A percentile compares a stretch with the other conserved stretches of the same genome.
These are phyloP conservation scores for Favolaschia claudopus DNA, from an alignment of 768 basidiomycete species.

Conservation along the genomic window DNA sequence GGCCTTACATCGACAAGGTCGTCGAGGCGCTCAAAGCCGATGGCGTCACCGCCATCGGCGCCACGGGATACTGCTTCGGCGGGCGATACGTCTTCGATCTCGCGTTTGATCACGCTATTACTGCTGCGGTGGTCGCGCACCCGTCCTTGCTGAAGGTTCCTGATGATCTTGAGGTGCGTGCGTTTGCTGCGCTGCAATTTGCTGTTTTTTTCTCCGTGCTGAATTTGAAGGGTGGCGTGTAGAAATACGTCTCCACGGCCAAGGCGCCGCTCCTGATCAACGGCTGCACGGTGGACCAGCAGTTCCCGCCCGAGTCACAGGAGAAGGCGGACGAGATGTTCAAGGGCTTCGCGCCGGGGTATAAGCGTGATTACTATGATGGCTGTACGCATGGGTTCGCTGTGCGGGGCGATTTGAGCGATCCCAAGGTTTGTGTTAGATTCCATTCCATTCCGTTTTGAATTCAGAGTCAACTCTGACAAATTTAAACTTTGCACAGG, in stretches of 20 bases:
- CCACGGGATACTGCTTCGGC: constrained; percentile 6
- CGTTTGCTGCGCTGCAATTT: too few species aligned
- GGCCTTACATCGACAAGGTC: too few species aligned
- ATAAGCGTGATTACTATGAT: neutral
- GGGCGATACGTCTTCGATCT: constrained; percentile 42
- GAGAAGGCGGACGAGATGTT: neutral
- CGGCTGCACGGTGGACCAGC: neutral
- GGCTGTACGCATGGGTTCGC: constrained; percentile 4
- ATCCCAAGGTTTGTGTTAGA: too few species aligned
- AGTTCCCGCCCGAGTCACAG: constrained; percentile 1
- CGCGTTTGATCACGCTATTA: constrained; percentile 37
- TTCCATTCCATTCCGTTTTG: too few species aligned
- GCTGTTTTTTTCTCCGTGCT: too few species aligned
- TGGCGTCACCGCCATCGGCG: neutral
- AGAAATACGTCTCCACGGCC: constrained; percentile 1
- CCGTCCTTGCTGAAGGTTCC: constrained; percentile 45
- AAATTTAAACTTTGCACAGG: neutral
- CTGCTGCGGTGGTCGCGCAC: constrained; percentile 41
- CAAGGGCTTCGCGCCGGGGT: neutral
- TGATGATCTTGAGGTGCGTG: constrained; percentile 37
- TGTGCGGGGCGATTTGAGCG: too few species aligned
- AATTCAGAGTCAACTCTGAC: too few species aligned
- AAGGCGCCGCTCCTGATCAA: constrained; percentile 1
- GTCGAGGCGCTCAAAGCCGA: too few species aligned
- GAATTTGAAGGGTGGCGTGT: too few species aligned